A percentile compares a stretch with the other conserved stretches of the same genome.
These are phyloP conservation scores for Citeromyces matritensis DNA, from an alignment of 805 yeast genomes.

Conservation along the genomic window DNA sequence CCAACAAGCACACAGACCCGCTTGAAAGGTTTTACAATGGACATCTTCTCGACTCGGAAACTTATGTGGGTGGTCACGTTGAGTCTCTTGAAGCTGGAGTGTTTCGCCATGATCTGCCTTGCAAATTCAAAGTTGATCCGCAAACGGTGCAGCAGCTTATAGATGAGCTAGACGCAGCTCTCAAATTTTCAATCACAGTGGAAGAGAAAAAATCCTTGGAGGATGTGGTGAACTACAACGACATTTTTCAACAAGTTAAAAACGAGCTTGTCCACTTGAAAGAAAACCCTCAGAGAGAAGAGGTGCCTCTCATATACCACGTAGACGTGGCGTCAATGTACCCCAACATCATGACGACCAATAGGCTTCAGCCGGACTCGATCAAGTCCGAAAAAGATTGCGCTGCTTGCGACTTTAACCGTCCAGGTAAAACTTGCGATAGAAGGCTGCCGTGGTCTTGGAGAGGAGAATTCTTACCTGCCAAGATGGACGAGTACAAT, in stretches of 20 bases:
- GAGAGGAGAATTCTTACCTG: slow-evolving; percentile 94
- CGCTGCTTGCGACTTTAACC: slow-evolving; percentile 92
- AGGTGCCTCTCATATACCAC: slow-evolving; percentile 82
- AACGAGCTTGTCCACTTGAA: slow-evolving; percentile 41
- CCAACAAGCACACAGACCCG: slow-evolving; percentile 90
- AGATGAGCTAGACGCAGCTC: slow-evolving; percentile 56
- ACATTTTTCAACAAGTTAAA: slow-evolving; percentile 46
- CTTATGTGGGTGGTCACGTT: slow-evolving; percentile 98
- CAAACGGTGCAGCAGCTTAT: slow-evolving; percentile 70
- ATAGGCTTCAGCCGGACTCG: slow-evolving; percentile 94
- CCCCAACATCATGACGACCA: slow-evolving; percentile 96
- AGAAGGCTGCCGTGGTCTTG: slow-evolving; percentile 90
- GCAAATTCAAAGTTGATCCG: slow-evolving; percentile 67
- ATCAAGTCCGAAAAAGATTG: slow-evolving; percentile 92
- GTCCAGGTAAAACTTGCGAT: slow-evolving; percentile 91
- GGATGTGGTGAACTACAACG: slow-evolving; percentile 71
- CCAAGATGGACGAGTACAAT: slow-evolving; percentile 79
- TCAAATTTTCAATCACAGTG: slow-evolving; percentile 70
- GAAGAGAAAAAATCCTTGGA: slow-evolving; percentile 63
- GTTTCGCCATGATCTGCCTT: slow-evolving; percentile 75
- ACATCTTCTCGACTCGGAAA: slow-evolving; percentile 85
- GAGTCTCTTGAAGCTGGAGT: slow-evolving; percentile 98
- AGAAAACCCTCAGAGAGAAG: slow-evolving; percentile 47
- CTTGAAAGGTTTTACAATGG: slow-evolving; percentile 92
- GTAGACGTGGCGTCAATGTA: slow-evolving; percentile 99